phyloP scores from a whole-genome alignment of 768 basidiomycete genomes.

The Cystobasidiopsis lactophilus region DNA sequence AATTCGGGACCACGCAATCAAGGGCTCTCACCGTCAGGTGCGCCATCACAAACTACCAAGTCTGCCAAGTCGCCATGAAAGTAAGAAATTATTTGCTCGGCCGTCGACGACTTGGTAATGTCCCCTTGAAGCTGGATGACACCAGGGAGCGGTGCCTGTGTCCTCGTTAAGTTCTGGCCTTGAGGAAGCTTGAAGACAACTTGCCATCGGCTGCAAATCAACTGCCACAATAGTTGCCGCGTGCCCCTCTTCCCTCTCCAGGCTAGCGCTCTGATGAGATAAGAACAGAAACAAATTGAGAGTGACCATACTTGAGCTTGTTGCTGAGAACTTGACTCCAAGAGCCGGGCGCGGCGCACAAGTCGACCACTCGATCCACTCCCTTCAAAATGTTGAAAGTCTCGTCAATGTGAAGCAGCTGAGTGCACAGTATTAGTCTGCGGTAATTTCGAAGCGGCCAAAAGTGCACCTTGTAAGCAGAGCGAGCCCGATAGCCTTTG shows the following conservation, averaged over 20 bases:
- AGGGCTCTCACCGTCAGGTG: conserved; percentile 26
- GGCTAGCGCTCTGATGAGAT: not conserved
- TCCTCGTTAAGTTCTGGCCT: not conserved
- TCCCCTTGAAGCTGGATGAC: conserved; percentile 29
- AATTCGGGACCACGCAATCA: not conserved
- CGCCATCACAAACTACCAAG: conserved; percentile 31
- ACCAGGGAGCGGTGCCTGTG: conserved; percentile 26
- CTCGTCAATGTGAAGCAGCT: conserved; percentile 23
- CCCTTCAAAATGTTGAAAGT: conserved; percentile 19
- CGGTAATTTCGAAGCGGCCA: not conserved
- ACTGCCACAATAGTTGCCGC: conserved; percentile 23
- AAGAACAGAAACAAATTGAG: not conserved
- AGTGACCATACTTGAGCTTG: conserved; percentile 20
- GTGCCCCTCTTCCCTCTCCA: conserved; percentile 4
- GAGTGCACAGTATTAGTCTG: not conserved
- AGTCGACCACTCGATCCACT: conserved; percentile 21
- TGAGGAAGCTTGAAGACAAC: not conserved
- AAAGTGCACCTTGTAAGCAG: conserved; percentile 20
- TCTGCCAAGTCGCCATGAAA: conserved; percentile 27
- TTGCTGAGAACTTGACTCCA: conserved; percentile 27
- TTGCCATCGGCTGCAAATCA: conserved; percentile 25
- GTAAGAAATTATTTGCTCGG: conserved; percentile 25
- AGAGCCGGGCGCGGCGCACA: conserved; percentile 25
- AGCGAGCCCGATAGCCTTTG: conserved; percentile 22
- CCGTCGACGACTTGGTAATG: conserved; percentile 28